phyloP scores from a whole-genome alignment of 2,329 filamentous ascomycete species.

The Fusarium sp. region DNA sequence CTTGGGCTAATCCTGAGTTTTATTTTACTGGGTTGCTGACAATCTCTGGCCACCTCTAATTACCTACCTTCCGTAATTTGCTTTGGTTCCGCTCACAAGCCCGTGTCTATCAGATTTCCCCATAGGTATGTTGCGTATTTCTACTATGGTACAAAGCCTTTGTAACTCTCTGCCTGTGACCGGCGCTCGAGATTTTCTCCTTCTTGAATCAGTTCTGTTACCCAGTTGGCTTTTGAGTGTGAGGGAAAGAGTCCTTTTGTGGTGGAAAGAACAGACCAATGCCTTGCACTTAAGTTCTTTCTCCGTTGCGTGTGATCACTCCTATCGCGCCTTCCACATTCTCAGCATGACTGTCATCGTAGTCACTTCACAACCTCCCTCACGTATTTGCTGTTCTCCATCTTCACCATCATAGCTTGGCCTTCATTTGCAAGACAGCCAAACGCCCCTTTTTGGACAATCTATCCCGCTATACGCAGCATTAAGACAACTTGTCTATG shows the following conservation, averaged over 20 bases:
- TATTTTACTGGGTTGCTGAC: background rate
- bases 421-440: constrained; percentile 27
- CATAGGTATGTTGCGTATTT: background rate
- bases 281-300: background rate
- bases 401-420: constrained; percentile 32
- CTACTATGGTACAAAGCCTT: background rate
- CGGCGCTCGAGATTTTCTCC: background rate
- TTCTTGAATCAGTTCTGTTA: background rate
- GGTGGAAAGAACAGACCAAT: background rate
- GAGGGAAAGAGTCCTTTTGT: background rate
- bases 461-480: constrained; percentile 44
- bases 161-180: background rate
- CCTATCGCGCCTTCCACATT: background rate
- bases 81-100: background rate
- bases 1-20: constrained; percentile 1
- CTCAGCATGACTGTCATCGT: background rate
- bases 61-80: background rate
- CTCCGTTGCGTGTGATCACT: background rate
- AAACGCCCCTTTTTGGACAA: constrained; percentile 43
- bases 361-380: background rate
- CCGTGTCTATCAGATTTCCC: background rate
- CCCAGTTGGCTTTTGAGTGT: background rate
- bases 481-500: constrained; percentile 44
- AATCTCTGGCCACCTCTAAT: constrained; percentile 33
- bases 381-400: background rate